Evolutionary conservation across 108 stramenopile species (phyloP), one percentile per base, ranked within the genome.

Genomic region (Fragilaria crotonensis): DNA sequence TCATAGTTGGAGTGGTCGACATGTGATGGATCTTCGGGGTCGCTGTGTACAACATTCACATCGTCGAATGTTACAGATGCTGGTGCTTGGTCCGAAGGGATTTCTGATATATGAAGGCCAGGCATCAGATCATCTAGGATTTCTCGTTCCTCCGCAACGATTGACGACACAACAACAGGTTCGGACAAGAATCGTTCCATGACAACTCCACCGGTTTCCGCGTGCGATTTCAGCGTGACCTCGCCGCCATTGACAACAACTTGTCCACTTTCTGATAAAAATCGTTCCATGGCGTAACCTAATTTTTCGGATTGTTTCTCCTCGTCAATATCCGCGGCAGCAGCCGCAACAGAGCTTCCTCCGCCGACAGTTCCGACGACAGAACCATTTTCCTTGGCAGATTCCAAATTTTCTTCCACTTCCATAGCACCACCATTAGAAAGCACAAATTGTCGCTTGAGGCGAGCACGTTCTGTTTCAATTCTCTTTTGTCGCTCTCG

Each of bases 381-480:
- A 45, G 74, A 74, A 4, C 67, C 71, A 45, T 78, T 19, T 44
- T 27, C 66, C 65, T n/a, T 36, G 7, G 3, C 29, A 0, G 11
- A 32, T 7, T 28, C 54, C 0, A 9, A 26, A 18, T 1, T 4
- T 19, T 28, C 30, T 0, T 48, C 45, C 31, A 48, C 69, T 5
- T 54, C 62, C 1, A 41, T 60, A 1, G 26, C 44, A 27, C 54
- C 67, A 20, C 55, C 32, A 23, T 60, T 59, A 30, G 60, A 63
- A 57, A 89, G 64, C 0, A 82, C 80, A 70, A 89, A 81, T 59
- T 84, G 88, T 27, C 82, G 70, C 53, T 74, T 79, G n/a, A 77
- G 57, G 28, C 88, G 52, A 4, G 83, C 88, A 1, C 80, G 64
- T 59, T 89, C 84, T 25, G 79, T 74, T 56, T 89, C 88, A 9